Evolutionary conservation across 495 filamentous ascomycete species (phyloP).

Genomic region (Penicillium egyptiacum): DNA sequence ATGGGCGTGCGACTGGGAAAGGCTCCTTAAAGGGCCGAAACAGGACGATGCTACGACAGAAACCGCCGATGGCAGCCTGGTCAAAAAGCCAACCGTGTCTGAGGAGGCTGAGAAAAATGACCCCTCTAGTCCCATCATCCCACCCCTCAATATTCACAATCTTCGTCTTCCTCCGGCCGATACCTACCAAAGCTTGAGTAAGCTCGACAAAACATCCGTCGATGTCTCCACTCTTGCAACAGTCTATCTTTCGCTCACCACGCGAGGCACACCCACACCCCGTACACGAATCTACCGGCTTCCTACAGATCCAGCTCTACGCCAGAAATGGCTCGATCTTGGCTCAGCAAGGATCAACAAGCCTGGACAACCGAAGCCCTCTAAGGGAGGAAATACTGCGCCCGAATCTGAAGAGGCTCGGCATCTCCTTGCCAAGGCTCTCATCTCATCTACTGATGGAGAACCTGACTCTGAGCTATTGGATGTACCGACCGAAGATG

Average conservation of each 20-base stretch:
- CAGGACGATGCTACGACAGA: conserved; percentile 7
- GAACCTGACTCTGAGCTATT: conserved; percentile 55
- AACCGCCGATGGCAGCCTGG: neutral
- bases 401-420: conserved; percentile 40
- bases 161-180: conserved; percentile 21
- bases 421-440: conserved; percentile 54
- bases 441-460: conserved; percentile 39
- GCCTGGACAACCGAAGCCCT: conserved; percentile 7
- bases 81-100: conserved; percentile 18
- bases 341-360: conserved; percentile 22
- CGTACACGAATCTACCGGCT: conserved; percentile 73
- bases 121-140: conserved; percentile 7
- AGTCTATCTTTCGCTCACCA: conserved; percentile 57
- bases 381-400: conserved; percentile 6
- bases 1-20: conserved; percentile 86
- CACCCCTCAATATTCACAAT: conserved; percentile 38
- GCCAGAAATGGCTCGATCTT: conserved; percentile 54
- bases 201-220: conserved; percentile 23
- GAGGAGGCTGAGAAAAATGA: conserved; percentile 12
- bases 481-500: conserved; percentile 65
- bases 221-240: conserved; percentile 49
- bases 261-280: conserved; percentile 59
- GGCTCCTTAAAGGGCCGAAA: conserved; percentile 46
- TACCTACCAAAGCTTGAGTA: conserved; percentile 26
- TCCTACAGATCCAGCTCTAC: conserved; percentile 50